Evolutionary conservation across 768 basidiomycete genomes (phyloP).

Genomic region (Mycena maculata): DNA sequence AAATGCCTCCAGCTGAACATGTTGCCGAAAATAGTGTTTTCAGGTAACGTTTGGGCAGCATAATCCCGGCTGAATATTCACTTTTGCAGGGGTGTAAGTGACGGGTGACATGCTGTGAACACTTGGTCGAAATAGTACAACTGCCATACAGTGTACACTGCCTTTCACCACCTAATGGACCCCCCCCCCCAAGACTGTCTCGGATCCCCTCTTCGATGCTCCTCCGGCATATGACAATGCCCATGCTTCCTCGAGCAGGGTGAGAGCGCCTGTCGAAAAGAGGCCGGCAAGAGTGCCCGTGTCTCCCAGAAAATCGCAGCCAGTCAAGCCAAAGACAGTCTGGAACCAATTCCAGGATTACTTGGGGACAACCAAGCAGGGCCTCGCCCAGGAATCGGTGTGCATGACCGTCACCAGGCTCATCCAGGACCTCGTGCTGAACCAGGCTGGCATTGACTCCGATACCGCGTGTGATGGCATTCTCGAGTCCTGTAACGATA

Average conservation of each 20-base stretch:
- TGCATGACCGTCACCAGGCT: slow-evolving; percentile 49
- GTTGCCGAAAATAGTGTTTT: no score
- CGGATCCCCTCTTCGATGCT: slow-evolving; percentile 9
- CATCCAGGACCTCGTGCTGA: slow-evolving; percentile 52
- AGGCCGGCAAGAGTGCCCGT: background rate
- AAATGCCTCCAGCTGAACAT: no score
- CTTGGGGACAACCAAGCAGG: slow-evolving; percentile 29
- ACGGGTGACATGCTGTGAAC: no score
- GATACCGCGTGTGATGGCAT: slow-evolving; percentile 35
- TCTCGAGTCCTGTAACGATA: slow-evolving; percentile 57
- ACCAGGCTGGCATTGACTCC: slow-evolving; percentile 24
- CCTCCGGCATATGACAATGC: slow-evolving; percentile 27
- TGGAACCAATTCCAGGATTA: slow-evolving; percentile 24
- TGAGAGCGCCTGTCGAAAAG: slow-evolving; percentile 1
- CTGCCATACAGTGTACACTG: no score
- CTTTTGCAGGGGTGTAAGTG: no score
- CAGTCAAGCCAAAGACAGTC: slow-evolving; percentile 2
- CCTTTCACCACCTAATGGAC: no score
- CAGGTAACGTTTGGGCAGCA: no score
- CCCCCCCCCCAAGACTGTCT: no score
- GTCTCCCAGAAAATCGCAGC: slow-evolving; percentile 10
- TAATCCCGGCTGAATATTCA: no score
- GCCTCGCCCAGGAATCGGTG: slow-evolving; percentile 42
- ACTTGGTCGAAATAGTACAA: no score
- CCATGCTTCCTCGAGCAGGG: background rate